These are phyloP conservation scores for Leucosporidium yakuticum DNA, from an alignment of 768 basidiomycete species.

Conservation along the genomic window DNA sequence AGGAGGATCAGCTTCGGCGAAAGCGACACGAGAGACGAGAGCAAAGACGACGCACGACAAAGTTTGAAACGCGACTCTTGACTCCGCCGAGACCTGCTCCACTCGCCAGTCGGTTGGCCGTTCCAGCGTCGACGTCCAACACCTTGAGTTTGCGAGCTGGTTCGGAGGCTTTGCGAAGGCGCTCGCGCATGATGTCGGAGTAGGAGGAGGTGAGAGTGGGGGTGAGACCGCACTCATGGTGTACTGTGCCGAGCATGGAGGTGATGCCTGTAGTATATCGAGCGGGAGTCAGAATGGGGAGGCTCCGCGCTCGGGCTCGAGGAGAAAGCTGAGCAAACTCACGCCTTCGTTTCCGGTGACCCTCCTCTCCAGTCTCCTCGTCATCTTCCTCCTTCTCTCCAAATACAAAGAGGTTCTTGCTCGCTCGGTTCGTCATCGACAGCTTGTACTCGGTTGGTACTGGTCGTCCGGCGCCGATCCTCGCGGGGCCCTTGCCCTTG, in stretches of 20 bases:
- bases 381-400: constrained; percentile 71
- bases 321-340: background rate
- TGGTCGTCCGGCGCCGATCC: constrained; percentile 34
- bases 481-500: constrained; percentile 28
- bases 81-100: constrained; percentile 25
- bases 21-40: background rate
- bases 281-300: no score
- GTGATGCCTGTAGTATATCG: constrained; percentile 15
- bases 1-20: background rate
- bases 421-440: constrained; percentile 72
- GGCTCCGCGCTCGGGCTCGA: no score
- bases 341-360: constrained; percentile 7
- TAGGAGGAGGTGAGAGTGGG: constrained; percentile 30
- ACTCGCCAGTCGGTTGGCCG: constrained; percentile 31
- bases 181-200: constrained; percentile 35
- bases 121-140: constrained; percentile 34
- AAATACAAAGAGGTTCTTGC: constrained; percentile 74
- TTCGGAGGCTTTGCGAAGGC: constrained; percentile 36
- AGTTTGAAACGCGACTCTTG: constrained; percentile 31
- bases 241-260: constrained; percentile 29
- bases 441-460: constrained; percentile 70
- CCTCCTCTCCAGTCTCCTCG: constrained; percentile 49
- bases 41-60: constrained; percentile 25
- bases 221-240: constrained; percentile 39
- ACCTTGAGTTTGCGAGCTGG: constrained; percentile 36